These are phyloP conservation scores for Dentipellis sp. DNA, from an alignment of 768 basidiomycete species.

Conservation along the genomic window DNA sequence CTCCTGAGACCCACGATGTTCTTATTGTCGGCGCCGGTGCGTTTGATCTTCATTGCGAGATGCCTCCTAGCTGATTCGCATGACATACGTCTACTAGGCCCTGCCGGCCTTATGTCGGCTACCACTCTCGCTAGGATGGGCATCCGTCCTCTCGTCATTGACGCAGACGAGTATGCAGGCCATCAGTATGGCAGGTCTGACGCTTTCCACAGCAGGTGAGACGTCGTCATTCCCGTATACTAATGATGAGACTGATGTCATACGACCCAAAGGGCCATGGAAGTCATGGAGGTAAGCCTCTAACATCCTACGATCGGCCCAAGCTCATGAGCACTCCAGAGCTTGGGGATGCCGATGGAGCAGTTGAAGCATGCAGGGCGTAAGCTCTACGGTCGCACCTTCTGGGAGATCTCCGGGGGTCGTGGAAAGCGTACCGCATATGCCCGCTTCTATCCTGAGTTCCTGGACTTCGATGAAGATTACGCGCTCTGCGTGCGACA, in stretches of 20 bases:
- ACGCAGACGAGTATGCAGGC: slow-evolving; percentile 3
- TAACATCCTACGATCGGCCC: not conserved
- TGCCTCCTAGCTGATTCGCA: no score
- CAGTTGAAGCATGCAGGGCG: slow-evolving; percentile 3
- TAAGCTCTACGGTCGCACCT: slow-evolving; percentile 3
- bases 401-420: slow-evolving; percentile 5
- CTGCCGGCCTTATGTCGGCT: slow-evolving; percentile 5
- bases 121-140: slow-evolving; percentile 3
- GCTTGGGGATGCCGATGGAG: slow-evolving; percentile 6
- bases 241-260: not conserved
- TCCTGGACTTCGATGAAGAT: slow-evolving; percentile 5
- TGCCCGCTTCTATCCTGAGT: slow-evolving; percentile 5
- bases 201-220: slow-evolving; percentile 4
- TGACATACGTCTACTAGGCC: not conserved
- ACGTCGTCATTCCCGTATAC: not conserved
- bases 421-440: not conserved
- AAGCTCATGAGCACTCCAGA: not conserved
- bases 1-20: slow-evolving; percentile 1
- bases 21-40: slow-evolving; percentile 6
- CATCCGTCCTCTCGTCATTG: slow-evolving; percentile 3
- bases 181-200: slow-evolving; percentile 6
- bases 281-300: slow-evolving; percentile 4
- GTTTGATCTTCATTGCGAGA: not conserved
- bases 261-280: not conserved
- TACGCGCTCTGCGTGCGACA: slow-evolving; percentile 4